Evolutionary conservation across 371 early-diverging fungal species (phyloP).

Genomic region (Actinomucor elegans): DNA sequence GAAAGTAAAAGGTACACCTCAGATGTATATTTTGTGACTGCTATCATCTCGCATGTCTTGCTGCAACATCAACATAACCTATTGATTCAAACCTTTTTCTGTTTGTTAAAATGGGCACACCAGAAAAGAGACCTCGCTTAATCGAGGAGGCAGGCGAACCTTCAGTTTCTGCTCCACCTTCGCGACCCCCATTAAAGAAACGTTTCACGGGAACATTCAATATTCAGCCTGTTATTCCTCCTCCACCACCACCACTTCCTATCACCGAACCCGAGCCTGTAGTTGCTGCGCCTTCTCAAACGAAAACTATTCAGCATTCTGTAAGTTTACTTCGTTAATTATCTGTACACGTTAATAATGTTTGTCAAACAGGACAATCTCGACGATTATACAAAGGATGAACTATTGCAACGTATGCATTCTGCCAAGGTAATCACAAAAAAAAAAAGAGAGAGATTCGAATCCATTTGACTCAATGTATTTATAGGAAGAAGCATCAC

Average conservation of each 20-base stretch:
- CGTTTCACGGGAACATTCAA: conserved; percentile 23
- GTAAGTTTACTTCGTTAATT: neutral
- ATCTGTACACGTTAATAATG: neutral
- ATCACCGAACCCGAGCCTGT: neutral
- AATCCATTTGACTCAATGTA: too few species aligned
- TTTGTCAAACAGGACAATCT: conserved; percentile 5
- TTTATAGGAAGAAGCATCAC: conserved; percentile 8
- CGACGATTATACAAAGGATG: conserved; percentile 15
- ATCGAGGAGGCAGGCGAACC: conserved; percentile 1
- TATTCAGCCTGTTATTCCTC: conserved; percentile 7
- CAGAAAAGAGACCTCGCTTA: conserved; percentile 6
- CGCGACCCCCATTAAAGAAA: conserved; percentile 30
- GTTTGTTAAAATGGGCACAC: neutral
- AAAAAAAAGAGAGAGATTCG: too few species aligned
- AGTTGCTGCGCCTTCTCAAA: neutral
- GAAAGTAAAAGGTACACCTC: too few species aligned
- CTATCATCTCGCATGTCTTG: too few species aligned
- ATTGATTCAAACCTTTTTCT: too few species aligned
- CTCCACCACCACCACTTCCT: neutral
- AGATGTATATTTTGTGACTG: too few species aligned
- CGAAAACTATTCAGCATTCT: neutral
- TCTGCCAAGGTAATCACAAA: conserved; percentile 15
- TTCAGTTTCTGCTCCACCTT: conserved; percentile 1
- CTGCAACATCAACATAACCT: too few species aligned
- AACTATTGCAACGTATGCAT: conserved; percentile 22